Evolutionary conservation across 805 yeast genomes (phyloP).

Genomic region (Monosporozyma siamensis): DNA sequence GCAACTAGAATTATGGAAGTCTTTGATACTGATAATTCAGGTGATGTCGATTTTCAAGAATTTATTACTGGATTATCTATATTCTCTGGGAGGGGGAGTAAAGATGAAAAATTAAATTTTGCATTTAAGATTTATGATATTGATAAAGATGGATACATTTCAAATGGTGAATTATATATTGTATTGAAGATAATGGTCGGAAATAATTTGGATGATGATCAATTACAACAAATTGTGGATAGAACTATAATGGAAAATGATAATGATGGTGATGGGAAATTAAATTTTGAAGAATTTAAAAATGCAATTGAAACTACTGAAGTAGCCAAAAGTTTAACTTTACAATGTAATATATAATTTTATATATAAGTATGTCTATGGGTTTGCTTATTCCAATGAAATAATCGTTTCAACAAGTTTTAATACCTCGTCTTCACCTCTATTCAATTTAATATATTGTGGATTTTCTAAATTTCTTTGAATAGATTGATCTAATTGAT

Average conservation of each 20-base stretch:
- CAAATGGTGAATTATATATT: slow-evolving; percentile 88
- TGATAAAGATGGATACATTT: slow-evolving; percentile 88
- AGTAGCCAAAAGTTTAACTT: slow-evolving; percentile 51
- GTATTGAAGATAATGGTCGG: slow-evolving; percentile 98
- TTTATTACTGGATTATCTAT: slow-evolving; percentile 81
- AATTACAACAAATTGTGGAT: slow-evolving; percentile 93
- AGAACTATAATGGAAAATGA: slow-evolving; percentile 93
- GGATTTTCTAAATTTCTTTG: slow-evolving; percentile 51
- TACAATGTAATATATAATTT: slow-evolving; percentile 32
- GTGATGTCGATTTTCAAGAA: slow-evolving; percentile 91
- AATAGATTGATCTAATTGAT: slow-evolving; percentile 57
- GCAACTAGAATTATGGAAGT: slow-evolving; percentile 88
- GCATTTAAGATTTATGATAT: slow-evolving; percentile 93
- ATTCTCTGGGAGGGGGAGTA: slow-evolving; percentile 74
- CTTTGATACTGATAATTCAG: slow-evolving; percentile 86
- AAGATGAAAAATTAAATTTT: slow-evolving; percentile 74
- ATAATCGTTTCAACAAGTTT: slow-evolving; percentile 30
- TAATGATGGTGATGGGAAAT: slow-evolving; percentile 72
- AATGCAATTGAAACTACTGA: slow-evolving; percentile 48
- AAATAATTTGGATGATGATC: slow-evolving; percentile 71
- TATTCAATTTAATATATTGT: slow-evolving; percentile 7
- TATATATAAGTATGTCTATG: not conserved
- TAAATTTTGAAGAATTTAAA: slow-evolving; percentile 81
- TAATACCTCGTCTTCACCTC: slow-evolving; percentile 29
- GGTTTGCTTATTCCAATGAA: not conserved